Conservation (phyloP, 805 yeast species). For the Candida morakotiae region DNA sequence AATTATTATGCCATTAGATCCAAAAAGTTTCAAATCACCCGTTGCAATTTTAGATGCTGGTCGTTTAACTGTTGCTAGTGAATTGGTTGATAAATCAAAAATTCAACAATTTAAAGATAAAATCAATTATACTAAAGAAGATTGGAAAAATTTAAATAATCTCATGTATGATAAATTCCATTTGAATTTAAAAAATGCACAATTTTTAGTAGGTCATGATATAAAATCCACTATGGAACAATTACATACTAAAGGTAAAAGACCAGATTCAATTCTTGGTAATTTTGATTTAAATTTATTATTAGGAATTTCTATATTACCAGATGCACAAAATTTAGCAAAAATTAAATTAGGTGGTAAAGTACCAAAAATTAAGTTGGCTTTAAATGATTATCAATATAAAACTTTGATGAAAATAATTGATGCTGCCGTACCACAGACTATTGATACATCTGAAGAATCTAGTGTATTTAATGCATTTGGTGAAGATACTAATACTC, state of each 20-base stretch:
- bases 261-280: slow-evolving; percentile 65
- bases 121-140: slow-evolving; percentile 53
- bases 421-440: slow-evolving; percentile 60
- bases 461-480: slow-evolving; percentile 33
- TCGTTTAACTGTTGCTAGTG: slow-evolving; percentile 79
- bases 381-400: slow-evolving; percentile 86
- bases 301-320: slow-evolving; percentile 81
- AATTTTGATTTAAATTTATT: slow-evolving; percentile 68
- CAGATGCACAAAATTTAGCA: slow-evolving; percentile 72
- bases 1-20: slow-evolving; percentile 79
- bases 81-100: slow-evolving; percentile 66
- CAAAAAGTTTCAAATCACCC: slow-evolving; percentile 75
- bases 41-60: slow-evolving; percentile 95
- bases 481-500: slow-evolving; percentile 12
- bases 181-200: slow-evolving; percentile 77
- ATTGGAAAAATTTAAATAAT: slow-evolving; percentile 71
- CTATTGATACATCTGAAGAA: slow-evolving; percentile 32
- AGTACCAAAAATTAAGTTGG: slow-evolving; percentile 66
- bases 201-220: slow-evolving; percentile 79
- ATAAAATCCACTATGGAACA: slow-evolving; percentile 75
- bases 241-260: slow-evolving; percentile 43
- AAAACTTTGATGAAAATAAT: slow-evolving; percentile 78
- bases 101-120: slow-evolving; percentile 68
- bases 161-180: slow-evolving; percentile 89
- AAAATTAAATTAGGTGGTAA: slow-evolving; percentile 70